Percentiles rank a stretch among this genome's conserved stretches.
These are phyloP conservation scores for Sphaerulina musiva DNA, from an alignment of 2,329 filamentous ascomycete genomes.

Conservation along the genomic window DNA sequence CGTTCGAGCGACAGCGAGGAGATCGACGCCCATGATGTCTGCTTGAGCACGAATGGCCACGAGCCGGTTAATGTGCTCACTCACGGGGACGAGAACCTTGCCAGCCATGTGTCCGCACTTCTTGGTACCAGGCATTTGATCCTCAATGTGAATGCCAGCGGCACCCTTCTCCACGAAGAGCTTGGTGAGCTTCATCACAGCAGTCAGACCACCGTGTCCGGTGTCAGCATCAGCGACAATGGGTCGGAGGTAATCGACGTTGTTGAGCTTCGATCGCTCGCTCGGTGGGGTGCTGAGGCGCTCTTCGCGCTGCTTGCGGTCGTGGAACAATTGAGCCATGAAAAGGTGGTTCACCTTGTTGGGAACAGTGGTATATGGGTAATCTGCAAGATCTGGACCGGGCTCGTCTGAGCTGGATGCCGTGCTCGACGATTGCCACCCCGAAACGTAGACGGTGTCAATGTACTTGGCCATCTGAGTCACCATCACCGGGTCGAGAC, in stretches of 20 bases:
- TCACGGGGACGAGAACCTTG: constrained; percentile 93
- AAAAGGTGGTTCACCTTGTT: constrained; percentile 98
- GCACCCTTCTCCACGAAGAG: constrained; percentile 94
- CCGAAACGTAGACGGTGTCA: constrained; percentile 96
- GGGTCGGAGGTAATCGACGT: constrained; percentile 88
- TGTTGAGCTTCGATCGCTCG: constrained; percentile 65
- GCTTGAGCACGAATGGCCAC: constrained; percentile 96
- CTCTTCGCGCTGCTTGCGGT: constrained; percentile 97
- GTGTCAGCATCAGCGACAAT: constrained; percentile 97
- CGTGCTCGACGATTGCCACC: constrained; percentile 97
- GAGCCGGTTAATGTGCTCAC: constrained; percentile 95
- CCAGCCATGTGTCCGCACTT: constrained; percentile 99
- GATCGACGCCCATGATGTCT: constrained; percentile 92
- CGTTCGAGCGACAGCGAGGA: constrained; percentile 85
- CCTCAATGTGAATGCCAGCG: constrained; percentile 96
- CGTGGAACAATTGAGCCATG: constrained; percentile 98
- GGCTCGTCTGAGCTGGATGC: constrained; percentile 93
- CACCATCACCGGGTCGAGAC: constrained; percentile 94
- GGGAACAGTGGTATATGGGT: constrained; percentile 87
- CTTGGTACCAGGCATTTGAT: constrained; percentile 96
- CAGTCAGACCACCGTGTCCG: constrained; percentile 93
- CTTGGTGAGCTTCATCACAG: constrained; percentile 98
- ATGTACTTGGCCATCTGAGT: constrained; percentile 99
- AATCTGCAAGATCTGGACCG: constrained; percentile 94
- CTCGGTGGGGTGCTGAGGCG: constrained; percentile 69